phyloP scores from a whole-genome alignment of 2,329 filamentous ascomycete genomes.

The Colletotrichum horii region DNA sequence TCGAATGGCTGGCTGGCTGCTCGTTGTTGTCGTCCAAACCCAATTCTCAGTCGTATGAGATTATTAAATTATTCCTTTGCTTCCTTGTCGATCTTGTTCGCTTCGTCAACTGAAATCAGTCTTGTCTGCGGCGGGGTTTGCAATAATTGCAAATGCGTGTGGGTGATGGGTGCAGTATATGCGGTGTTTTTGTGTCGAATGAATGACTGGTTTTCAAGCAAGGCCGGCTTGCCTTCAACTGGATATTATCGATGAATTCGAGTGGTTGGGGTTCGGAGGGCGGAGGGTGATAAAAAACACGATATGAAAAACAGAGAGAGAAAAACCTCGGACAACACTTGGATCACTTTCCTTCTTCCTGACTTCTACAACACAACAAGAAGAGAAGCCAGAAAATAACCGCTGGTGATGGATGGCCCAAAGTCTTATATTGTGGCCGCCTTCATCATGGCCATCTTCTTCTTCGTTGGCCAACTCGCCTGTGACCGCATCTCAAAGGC shows the following conservation, averaged over 20 bases:
- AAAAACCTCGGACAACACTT: constrained; percentile 55
- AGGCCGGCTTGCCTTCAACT: constrained; percentile 64
- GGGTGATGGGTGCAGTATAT: not conserved
- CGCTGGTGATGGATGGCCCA: constrained; percentile 46
- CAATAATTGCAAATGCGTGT: constrained; percentile 4
- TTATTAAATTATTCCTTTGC: constrained; percentile 20
- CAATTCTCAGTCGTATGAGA: constrained; percentile 16
- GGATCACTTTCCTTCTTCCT: constrained; percentile 47
- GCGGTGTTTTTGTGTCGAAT: constrained; percentile 26
- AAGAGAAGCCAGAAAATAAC: constrained; percentile 46
- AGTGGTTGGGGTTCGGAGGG: constrained; percentile 28
- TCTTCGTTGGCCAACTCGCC: constrained; percentile 6
- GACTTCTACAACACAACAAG: constrained; percentile 43
- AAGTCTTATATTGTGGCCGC: constrained; percentile 65
- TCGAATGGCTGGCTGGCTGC: constrained; percentile 12
- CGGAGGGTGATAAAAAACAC: constrained; percentile 38
- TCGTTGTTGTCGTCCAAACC: not conserved
- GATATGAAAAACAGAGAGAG: constrained; percentile 45
- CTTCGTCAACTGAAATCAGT: not conserved
- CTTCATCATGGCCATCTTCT: constrained; percentile 39
- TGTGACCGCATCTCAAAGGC: constrained; percentile 19
- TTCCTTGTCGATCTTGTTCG: constrained; percentile 13
- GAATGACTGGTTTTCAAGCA: constrained; percentile 60
- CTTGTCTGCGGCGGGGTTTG: not conserved
- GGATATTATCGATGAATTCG: constrained; percentile 29